Evolutionary conservation across 306 rosid species (phyloP).

Genomic region (Nissolia schottii): DNA sequence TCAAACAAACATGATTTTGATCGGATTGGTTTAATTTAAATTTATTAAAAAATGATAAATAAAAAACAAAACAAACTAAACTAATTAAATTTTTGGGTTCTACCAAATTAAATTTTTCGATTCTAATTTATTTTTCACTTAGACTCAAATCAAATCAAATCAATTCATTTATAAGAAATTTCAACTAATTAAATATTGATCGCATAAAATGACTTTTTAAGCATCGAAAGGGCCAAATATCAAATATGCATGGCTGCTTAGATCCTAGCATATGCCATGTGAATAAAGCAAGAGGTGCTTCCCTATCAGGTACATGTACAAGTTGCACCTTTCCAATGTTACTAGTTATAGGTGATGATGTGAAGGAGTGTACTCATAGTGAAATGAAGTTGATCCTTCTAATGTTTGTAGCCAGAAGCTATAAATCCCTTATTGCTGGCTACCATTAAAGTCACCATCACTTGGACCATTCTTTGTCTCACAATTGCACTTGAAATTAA

Average conservation of each 20-base stretch:
- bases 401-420: background rate
- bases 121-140: too few species aligned
- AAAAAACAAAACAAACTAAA: too few species aligned
- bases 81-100: too few species aligned
- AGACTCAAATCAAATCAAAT: too few species aligned
- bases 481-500: background rate
- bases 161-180: too few species aligned
- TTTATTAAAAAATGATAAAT: too few species aligned
- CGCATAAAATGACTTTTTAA: background rate
- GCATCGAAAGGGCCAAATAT: background rate
- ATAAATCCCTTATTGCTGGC: slow-evolving; percentile 6
- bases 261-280: slow-evolving; percentile 11
- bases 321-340: background rate
- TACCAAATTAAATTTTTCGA: too few species aligned
- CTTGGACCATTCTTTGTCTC: slow-evolving; percentile 10
- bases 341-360: background rate
- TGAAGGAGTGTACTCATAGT: background rate
- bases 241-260: background rate
- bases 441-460: slow-evolving; percentile 14
- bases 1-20: too few species aligned
- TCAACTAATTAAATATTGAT: too few species aligned
- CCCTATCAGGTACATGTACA: background rate
- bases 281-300: background rate
- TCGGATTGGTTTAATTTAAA: too few species aligned
- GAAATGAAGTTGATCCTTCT: background rate